Percentiles rank a stretch among this genome's conserved stretches.
Evolutionary conservation across 176 grass and related monocot genomes (phyloP).

Genomic region (Oryza officinalis): DNA sequence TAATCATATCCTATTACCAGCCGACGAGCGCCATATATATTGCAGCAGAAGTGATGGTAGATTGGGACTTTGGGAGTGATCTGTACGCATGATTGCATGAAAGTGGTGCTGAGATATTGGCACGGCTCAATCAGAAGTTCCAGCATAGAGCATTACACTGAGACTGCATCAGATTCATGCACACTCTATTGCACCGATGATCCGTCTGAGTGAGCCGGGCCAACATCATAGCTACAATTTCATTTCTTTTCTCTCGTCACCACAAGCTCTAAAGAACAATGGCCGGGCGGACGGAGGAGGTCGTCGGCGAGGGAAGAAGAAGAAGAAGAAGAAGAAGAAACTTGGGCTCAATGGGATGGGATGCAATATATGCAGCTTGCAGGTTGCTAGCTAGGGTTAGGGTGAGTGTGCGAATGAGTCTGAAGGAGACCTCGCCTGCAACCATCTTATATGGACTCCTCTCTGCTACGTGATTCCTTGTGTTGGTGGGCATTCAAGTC

Average conservation of each 20-base stretch:
- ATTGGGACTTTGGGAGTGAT: not conserved
- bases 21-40: not conserved
- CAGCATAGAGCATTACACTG: not conserved
- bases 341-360: not conserved
- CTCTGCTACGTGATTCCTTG: not conserved
- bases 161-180: conserved; percentile 7
- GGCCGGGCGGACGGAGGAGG: not conserved
- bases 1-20: not conserved
- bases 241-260: conserved; percentile 30
- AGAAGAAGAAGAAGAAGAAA: not conserved
- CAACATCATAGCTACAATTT: conserved; percentile 74
- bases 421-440: not conserved
- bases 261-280: not conserved
- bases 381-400: conserved; percentile 23
- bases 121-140: conserved; percentile 83
- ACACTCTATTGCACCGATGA: not conserved
- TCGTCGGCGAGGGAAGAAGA: not conserved
- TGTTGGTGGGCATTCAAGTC: conserved; percentile 50
- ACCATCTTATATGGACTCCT: conserved; percentile 30
- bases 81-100: conserved; percentile 38
- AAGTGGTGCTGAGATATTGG: conserved; percentile 98
- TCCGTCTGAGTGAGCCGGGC: conserved; percentile 64
- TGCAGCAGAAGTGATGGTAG: not conserved
- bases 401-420: not conserved
- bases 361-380: not conserved